Percentiles rank a stretch among this genome's conserved stretches.
phyloP scores from a whole-genome alignment of 768 basidiomycete species.

The Leccinum ochraceum region DNA sequence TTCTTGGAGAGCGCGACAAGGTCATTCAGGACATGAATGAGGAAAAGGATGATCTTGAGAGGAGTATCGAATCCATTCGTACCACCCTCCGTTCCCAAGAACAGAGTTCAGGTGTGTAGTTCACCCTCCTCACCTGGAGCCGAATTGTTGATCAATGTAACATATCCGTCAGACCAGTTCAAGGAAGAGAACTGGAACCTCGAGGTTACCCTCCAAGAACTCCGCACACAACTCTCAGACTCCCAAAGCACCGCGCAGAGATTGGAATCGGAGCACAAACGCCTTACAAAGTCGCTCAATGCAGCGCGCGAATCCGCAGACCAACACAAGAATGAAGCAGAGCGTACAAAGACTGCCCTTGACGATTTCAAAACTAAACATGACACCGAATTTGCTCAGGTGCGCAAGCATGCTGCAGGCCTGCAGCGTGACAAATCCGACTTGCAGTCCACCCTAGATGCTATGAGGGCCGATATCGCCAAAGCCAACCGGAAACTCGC shows the following conservation, averaged over 20 bases:
- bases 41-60: slow-evolving; percentile 88
- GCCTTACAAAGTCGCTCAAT: no score
- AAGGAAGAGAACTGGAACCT: slow-evolving; percentile 99
- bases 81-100: slow-evolving; percentile 79
- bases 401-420: no score
- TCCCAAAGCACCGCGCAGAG: slow-evolving; percentile 65
- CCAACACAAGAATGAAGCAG: no score
- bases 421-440: no score
- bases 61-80: slow-evolving; percentile 71
- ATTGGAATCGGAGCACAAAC: slow-evolving; percentile 69
- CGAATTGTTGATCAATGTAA: slow-evolving; percentile 4
- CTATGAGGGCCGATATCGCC: no score
- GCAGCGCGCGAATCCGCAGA: no score
- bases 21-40: slow-evolving; percentile 89
- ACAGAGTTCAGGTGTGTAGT: slow-evolving; percentile 63
- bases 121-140: neutral
- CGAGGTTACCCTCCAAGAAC: slow-evolving; percentile 89
- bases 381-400: no score
- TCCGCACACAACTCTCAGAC: slow-evolving; percentile 68
- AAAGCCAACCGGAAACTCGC: no score
- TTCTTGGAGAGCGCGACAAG: slow-evolving; percentile 91
- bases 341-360: no score
- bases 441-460: no score
- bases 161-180: slow-evolving; percentile 69
- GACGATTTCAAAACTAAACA: no score